These are phyloP conservation scores for Trametes cinnabarina DNA, from an alignment of 768 basidiomycete species.

Conservation along the genomic window DNA sequence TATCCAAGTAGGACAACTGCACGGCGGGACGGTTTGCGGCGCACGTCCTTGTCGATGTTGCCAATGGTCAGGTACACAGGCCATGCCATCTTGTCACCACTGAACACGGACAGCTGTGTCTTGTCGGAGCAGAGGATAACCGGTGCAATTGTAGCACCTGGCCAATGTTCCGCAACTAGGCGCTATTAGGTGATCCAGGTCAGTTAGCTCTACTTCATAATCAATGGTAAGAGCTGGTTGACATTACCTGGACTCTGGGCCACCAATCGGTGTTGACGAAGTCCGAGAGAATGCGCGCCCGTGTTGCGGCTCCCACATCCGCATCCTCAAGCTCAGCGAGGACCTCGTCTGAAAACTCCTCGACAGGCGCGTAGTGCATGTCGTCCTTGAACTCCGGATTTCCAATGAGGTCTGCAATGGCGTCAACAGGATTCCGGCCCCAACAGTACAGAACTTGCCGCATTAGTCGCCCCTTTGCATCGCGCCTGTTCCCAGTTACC, in stretches of 20 bases:
- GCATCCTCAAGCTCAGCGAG: slow-evolving; percentile 23
- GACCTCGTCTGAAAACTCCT: slow-evolving; percentile 2
- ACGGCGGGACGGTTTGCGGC: slow-evolving; percentile 18
- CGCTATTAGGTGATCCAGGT: too few species aligned
- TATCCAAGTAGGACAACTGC: slow-evolving; percentile 28
- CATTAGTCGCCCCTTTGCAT: too few species aligned
- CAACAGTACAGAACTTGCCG: too few species aligned
- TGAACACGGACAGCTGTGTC: too few species aligned
- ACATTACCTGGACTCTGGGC: slow-evolving; percentile 26
- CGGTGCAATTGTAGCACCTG: slow-evolving; percentile 33
- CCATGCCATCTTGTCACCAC: slow-evolving; percentile 36
- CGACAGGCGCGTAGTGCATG: slow-evolving; percentile 29
- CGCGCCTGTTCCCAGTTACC: too few species aligned
- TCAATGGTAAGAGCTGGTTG: too few species aligned
- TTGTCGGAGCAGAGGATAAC: too few species aligned
- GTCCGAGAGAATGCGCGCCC: too few species aligned
- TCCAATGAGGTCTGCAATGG: slow-evolving; percentile 26
- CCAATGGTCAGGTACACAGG: slow-evolving; percentile 34
- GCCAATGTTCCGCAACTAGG: neutral
- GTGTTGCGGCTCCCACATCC: slow-evolving; percentile 22
- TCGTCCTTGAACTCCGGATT: slow-evolving; percentile 30
- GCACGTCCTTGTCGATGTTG: slow-evolving; percentile 25
- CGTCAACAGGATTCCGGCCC: slow-evolving; percentile 27
- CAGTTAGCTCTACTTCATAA: too few species aligned
- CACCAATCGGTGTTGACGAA: slow-evolving; percentile 31